Base-by-base conservation (phyloP, 345 rosid genomes). In the Syzygium aromaticum region DNA sequence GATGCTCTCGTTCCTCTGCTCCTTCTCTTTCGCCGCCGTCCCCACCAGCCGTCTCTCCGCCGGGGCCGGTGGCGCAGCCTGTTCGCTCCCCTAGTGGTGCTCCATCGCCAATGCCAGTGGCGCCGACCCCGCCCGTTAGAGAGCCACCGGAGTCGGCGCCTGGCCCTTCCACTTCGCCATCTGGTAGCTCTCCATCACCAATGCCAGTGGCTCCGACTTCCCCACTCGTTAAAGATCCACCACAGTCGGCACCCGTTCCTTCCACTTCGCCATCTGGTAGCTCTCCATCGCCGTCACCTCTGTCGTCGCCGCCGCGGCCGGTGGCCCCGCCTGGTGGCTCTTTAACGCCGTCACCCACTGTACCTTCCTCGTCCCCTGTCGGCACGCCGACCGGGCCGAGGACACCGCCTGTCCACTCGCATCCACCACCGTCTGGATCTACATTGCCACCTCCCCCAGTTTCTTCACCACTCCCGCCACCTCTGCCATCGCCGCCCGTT, bases 1-100 rank as follows among this genome's bases (percentile, higher is more conserved):
- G 88, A 82, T 96, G 99, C 83, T 88, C 90, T 21, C 25, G 80
- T 38, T 94, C 94, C 54, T 93, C 95, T 87, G 93, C 93, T 87
- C 91, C 96, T 23, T 85, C 91, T 22, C 40, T 91, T 40, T 94
- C 96, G 38, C 83, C 95, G 33, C 95, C 96, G 5, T 94, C 95
- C 1, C 93, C 95, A 1, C 94, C 94, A 27, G 80, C 9, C 49
- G 80, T 73, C 80, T 90, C 91, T 19, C 96, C 95, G 5, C 95
- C 95, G 27, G 4, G 90, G 54, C 80, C 46, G 27, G 85, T 67
- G 8, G 80, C 13, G 13, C 46, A 46, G 10, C 86, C 86, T 5
- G 25, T 84, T 53, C 46, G 59, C 43, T 25, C 86, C 46, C 86
- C 86, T 27, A 6, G 46, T 10, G 57, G 40, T 11, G 52, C 91